A percentile compares a stretch with the other conserved stretches of the same genome.
phyloP scores from a whole-genome alignment of 345 rosid genomes.

The Cardamine occulta region DNA sequence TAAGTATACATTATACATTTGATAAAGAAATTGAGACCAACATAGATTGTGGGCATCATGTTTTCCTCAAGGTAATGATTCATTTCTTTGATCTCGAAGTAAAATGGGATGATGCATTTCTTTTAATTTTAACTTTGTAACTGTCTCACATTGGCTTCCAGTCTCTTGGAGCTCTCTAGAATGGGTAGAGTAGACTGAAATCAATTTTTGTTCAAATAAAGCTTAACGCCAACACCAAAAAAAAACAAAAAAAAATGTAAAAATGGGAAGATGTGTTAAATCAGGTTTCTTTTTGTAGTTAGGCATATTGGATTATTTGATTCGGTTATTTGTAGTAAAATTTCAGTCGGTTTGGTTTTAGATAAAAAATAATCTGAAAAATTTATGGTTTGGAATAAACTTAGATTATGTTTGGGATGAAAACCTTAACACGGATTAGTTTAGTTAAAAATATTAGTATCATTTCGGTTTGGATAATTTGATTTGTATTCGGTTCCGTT shows the following conservation, averaged over 20 bases:
- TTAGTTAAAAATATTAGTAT: background rate
- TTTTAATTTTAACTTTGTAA: background rate
- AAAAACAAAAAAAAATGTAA: background rate
- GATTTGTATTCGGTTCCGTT: background rate
- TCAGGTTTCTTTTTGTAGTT: background rate
- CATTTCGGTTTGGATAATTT: background rate
- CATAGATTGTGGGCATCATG: background rate
- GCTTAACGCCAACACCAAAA: background rate
- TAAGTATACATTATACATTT: background rate
- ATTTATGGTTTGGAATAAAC: background rate
- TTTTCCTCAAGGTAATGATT: conserved; percentile 10
- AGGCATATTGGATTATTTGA: background rate
- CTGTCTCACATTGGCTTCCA: background rate
- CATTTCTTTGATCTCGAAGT: background rate
- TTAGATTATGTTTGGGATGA: background rate
- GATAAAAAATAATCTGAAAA: background rate
- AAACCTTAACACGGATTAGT: background rate
- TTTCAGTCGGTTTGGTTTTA: background rate
- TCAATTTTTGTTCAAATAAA: background rate
- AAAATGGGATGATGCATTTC: background rate
- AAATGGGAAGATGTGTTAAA: background rate
- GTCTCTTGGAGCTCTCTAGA: background rate
- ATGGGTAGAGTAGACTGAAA: background rate
- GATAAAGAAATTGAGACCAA: background rate
- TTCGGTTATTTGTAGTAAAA: background rate